Evolutionary conservation across 106 monocot species (phyloP), one percentile per base, ranked within the genome.

Genomic region (Triglochin maritima): DNA sequence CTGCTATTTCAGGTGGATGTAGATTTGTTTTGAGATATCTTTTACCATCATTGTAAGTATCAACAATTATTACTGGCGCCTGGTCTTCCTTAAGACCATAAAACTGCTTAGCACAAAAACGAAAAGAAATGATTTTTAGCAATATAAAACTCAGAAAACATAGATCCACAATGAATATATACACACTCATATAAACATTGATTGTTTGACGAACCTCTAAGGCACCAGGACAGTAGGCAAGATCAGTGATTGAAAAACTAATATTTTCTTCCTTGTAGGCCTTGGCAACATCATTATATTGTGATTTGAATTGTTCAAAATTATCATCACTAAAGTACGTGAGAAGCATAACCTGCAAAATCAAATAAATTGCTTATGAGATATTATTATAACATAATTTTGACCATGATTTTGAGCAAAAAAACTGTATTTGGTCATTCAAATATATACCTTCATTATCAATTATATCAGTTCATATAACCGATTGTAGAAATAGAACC

Each of bases 1-100:
- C 41, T 53, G 76, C 67, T 73, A 96, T 82, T 58, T 88, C 72
- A 72, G 71, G 78, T 60, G 87, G 78, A 57, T 81, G 72, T 43
- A 96, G 41, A 67, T 86, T 81, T 58, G 85, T 65, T 69, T 88
- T 91, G 41, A 85, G 78, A 72, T 74, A 96, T 55, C 91, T 96
- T 49, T 83, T 54, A 12, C 80, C 74, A 66, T 84, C 83, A 71
- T 47, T 75, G 29, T 29, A 29, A 43, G 79, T 79, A 69, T 82
- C 77, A 59, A 96, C 47, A 58, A 96, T 9, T 56, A 96, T 70
- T 8, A 96, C 74, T 7, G 96, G 96, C 6, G 67, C 88, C 60
- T 86, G 83, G 49, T 84, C 84, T 64, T 91, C 76, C 42, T 70
- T 74, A 63, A 96, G 74, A 13, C 96, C 96, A 63, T 86, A 88